Base-by-base conservation (phyloP, 2,329 filamentous ascomycete species). In the Penicillium sp. region DNA sequence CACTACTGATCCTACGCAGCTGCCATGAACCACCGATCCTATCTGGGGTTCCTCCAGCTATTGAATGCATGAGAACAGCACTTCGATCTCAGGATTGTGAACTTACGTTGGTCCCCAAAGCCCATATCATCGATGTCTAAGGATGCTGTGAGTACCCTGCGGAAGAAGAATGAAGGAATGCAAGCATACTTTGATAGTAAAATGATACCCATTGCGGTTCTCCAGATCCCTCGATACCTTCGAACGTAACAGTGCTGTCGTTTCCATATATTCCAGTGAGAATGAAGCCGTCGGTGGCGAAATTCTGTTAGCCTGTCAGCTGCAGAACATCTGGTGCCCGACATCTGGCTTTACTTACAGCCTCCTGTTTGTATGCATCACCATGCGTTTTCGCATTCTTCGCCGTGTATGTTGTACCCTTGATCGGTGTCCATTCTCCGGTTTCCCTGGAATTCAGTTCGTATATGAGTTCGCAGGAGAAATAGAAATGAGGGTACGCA, bases 21-120 rank as follows among this genome's bases (percentile, higher is more conserved):
- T 84, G 80, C 83, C 83, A 86, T 0, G 73, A 68, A 0, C 84
- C 83, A 4, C 80, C 80, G 48, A 86, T 84, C 6, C 84, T 78
- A 61, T 86, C 83, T 0, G 84, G 84, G 0, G 71, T 68, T 5
- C 83, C 84, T 36, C 77, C 79, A 2, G 84, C 66, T 66, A 46
- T 41, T 17, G 15, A 30, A 34, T 27, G 7, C 9, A n/a, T 20
- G 12, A 17, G 17, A n/a, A 7, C 5, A 24, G 2, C 32, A 5
- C 18, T 20, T 24, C 46, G 23, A 20, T 7, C 17, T 10, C 1
- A 8, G 2, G 3, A 18, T 3, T 9, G 17, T 30, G n/a, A 12
- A 55, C 54, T 56, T 46, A 61, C 55, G 61, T 53, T 59, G 56
- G n/a, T 63, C 61, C 8, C 61, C 61, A n/a, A 63, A 63, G 10